These are phyloP conservation scores for Pichia sp. DNA, from an alignment of 1,139 yeast genomes.

Conservation along the genomic window DNA sequence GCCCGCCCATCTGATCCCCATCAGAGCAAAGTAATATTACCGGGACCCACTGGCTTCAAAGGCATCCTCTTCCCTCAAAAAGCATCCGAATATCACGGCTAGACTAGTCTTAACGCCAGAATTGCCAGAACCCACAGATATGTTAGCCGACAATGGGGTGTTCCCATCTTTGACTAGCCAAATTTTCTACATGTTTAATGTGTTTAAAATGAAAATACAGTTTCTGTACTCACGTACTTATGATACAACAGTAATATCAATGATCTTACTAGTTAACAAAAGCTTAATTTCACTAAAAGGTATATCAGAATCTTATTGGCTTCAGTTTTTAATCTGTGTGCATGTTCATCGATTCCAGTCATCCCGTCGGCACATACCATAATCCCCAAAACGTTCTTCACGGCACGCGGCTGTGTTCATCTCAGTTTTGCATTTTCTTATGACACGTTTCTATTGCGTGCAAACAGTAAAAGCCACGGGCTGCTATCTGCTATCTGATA, in stretches of 20 bases:
- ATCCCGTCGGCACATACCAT: no score
- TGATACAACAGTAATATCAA: not conserved
- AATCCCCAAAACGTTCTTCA: not conserved
- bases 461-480: not conserved
- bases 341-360: no score
- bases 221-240: no score
- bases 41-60: no score
- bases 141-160: constrained; percentile 12
- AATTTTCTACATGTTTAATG: no score
- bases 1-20: not conserved
- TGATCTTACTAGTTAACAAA: not conserved
- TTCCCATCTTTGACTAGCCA: constrained; percentile 8
- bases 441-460: not conserved
- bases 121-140: constrained; percentile 27
- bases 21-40: no score
- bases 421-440: not conserved
- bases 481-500: not conserved
- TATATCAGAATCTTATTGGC: not conserved
- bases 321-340: not conserved
- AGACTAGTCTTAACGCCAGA: no score
- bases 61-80: no score
- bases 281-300: no score
- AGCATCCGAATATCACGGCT: no score
- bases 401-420: no score
- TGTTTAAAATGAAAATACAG: no score